Base-by-base conservation (phyloP, 805 yeast genomes). In the Suhomyces pyralidae region DNA sequence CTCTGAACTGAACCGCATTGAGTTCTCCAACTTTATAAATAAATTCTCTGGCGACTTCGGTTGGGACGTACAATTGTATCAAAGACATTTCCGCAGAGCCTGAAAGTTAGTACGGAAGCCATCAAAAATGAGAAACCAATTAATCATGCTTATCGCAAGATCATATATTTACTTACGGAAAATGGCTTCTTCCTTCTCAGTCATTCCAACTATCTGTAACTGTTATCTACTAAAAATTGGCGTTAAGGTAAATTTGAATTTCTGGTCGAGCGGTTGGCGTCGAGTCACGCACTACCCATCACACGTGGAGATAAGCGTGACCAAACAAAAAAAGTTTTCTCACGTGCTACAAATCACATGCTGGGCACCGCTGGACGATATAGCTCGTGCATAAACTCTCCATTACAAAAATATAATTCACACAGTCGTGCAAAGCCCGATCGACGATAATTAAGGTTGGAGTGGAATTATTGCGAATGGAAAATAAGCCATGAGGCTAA, bases 51-150 rank as follows among this genome's bases (percentile, higher is more conserved):
- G 96, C 83, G 44, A 88, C 85, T 71, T 94, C 99, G 25, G 89
- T 84, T 7, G 98, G 93, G 54, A 94, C 83, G 69, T 90, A 93
- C 60, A 94, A 78, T 75, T 94, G 97, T 50, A 93, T 88, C 61
- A 92, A 81, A 47, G 96, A 83, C 98, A 94, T 96, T 64, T 89
- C 96, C 86, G 98, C 98, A 53, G 98, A 92, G 79, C 97, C 76
- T 69, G 51, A 43, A 42, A 10, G 60, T 59, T 59, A 59, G 52
- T 36, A 46, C 14, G 42, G 28, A 5, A 36, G 2, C 20, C 24
- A 17, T 19, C 3, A n/a, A 7, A 32, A n/a, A 7, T 7, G 2
- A 26, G 5, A 26, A 26, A 26, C 9, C 28, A 10, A 26, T 9
- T 17, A 40, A 24, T 38, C 28, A 24, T n/a, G 42, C n/a, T 26